phyloP scores from a whole-genome alignment of 257 asterid genomes.

The Penstemon davidsonii region DNA sequence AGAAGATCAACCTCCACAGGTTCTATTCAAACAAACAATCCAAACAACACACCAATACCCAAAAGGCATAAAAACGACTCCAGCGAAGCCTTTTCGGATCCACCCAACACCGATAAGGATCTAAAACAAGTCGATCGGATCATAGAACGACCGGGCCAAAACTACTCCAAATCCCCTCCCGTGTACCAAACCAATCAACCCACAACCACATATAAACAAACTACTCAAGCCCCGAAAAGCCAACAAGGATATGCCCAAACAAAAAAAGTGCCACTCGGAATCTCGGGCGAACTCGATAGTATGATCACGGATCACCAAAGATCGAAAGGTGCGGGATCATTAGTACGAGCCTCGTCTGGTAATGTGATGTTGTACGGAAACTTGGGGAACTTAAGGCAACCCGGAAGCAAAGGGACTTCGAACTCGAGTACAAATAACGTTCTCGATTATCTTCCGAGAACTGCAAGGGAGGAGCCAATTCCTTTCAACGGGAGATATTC shows the following conservation, averaged over 20 bases:
- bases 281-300: conserved; percentile 72
- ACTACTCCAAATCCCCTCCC: conserved; percentile 46
- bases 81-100: conserved; percentile 26
- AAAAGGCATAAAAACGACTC: conserved; percentile 31
- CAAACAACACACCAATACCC: conserved; percentile 36
- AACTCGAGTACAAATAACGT: conserved; percentile 25
- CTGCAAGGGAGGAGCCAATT: conserved; percentile 39
- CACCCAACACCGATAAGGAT: conserved; percentile 13
- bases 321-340: conserved; percentile 41
- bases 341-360: conserved; percentile 76
- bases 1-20: conserved; percentile 55
- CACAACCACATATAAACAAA: conserved; percentile 25
- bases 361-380: conserved; percentile 62
- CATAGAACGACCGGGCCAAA: conserved; percentile 60
- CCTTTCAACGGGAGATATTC: conserved; percentile 33
- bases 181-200: conserved; percentile 32
- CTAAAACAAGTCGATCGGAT: conserved; percentile 44
- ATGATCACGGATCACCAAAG: conserved; percentile 76
- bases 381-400: conserved; percentile 69
- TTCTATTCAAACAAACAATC: conserved; percentile 37
- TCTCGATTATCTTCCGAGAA: conserved; percentile 37
- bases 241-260: conserved; percentile 39
- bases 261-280: conserved; percentile 46
- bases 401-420: conserved; percentile 27
- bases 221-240: conserved; percentile 22